These are phyloP conservation scores for Aspergillus steynii DNA, from an alignment of 495 filamentous ascomycete genomes.

Conservation along the genomic window DNA sequence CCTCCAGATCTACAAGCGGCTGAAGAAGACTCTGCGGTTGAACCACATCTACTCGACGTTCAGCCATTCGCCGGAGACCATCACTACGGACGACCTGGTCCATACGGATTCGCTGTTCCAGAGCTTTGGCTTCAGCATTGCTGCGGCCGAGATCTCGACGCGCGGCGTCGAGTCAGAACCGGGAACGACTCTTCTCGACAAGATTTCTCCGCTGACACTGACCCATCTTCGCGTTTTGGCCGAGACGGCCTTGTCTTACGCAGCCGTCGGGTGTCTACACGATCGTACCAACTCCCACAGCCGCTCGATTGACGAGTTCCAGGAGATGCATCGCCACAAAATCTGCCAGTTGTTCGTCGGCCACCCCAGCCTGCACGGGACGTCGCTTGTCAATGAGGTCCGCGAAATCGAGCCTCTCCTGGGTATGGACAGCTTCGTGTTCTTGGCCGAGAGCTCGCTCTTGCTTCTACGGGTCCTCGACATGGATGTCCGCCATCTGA, in stretches of 20 bases:
- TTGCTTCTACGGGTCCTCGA: constrained; percentile 70
- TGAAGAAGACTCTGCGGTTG: constrained; percentile 72
- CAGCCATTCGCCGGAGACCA: constrained; percentile 38
- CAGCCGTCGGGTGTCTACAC: constrained; percentile 70
- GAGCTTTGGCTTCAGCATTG: constrained; percentile 84
- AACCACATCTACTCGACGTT: constrained; percentile 65
- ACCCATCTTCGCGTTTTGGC: constrained; percentile 89
- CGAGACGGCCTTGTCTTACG: constrained; percentile 84
- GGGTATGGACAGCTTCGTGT: constrained; percentile 77
- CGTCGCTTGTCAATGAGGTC: constrained; percentile 41
- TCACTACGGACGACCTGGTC: constrained; percentile 51
- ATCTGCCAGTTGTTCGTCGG: constrained; percentile 73
- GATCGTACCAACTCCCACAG: constrained; percentile 54
- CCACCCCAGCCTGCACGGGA: constrained; percentile 46
- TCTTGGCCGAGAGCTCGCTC: constrained; percentile 72
- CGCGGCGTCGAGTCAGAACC: constrained; percentile 78
- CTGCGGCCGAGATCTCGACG: constrained; percentile 88
- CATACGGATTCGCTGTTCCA: constrained; percentile 69
- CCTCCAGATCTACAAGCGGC: constrained; percentile 73
- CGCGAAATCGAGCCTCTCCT: constrained; percentile 67
- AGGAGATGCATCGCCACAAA: constrained; percentile 68
- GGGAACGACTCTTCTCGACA: constrained; percentile 77
- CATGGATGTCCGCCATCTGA: constrained; percentile 76
- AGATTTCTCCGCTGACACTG: constrained; percentile 75
- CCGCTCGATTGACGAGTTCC: constrained; percentile 64